phyloP scores from a whole-genome alignment of 2,329 filamentous ascomycete species.

The Botrytis hyacinthi region DNA sequence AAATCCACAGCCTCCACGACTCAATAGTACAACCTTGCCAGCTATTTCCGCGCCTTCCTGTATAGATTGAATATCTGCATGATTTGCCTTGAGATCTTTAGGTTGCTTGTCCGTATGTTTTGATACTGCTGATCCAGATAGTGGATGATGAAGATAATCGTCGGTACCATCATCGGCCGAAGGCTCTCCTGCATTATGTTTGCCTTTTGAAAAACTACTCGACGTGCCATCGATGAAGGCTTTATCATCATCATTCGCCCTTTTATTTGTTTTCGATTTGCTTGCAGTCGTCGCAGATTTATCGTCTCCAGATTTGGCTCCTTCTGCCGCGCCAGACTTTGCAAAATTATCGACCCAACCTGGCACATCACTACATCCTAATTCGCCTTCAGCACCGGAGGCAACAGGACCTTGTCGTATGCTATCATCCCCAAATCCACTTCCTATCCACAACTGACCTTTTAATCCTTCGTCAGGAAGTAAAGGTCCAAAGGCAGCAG shows the following conservation, averaged over 20 bases:
- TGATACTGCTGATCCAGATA: slow-evolving; percentile 41
- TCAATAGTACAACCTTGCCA: slow-evolving; percentile 88
- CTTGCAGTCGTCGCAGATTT: slow-evolving; percentile 38
- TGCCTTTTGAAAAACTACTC: slow-evolving; percentile 26
- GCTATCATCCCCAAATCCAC: slow-evolving; percentile 80
- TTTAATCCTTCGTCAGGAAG: slow-evolving; percentile 75
- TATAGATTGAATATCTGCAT: slow-evolving; percentile 87
- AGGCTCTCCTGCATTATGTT: slow-evolving; percentile 32
- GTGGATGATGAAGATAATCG: slow-evolving; percentile 69
- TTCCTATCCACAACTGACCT: slow-evolving; percentile 90
- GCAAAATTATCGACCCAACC: slow-evolving; percentile 71
- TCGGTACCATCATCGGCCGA: slow-evolving; percentile 73
- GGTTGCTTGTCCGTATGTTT: slow-evolving; percentile 32
- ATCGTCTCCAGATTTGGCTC: slow-evolving; percentile 28
- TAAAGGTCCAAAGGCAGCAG: slow-evolving; percentile 85
- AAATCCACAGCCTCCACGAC: slow-evolving; percentile 92
- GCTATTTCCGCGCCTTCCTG: slow-evolving; percentile 90
- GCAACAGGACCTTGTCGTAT: slow-evolving; percentile 55
- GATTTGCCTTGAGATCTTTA: slow-evolving; percentile 41
- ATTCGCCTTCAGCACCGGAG: slow-evolving; percentile 68
- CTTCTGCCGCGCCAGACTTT: slow-evolving; percentile 38
- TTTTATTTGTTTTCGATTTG: slow-evolving; percentile 44
- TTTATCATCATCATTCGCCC: slow-evolving; percentile 37
- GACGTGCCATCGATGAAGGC: slow-evolving; percentile 29
- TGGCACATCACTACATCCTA: slow-evolving; percentile 92